A percentile compares a stretch with the other conserved stretches of the same genome.
Conservation (phyloP, 2,329 filamentous ascomycete species). For the Fusarium coicis region DNA sequence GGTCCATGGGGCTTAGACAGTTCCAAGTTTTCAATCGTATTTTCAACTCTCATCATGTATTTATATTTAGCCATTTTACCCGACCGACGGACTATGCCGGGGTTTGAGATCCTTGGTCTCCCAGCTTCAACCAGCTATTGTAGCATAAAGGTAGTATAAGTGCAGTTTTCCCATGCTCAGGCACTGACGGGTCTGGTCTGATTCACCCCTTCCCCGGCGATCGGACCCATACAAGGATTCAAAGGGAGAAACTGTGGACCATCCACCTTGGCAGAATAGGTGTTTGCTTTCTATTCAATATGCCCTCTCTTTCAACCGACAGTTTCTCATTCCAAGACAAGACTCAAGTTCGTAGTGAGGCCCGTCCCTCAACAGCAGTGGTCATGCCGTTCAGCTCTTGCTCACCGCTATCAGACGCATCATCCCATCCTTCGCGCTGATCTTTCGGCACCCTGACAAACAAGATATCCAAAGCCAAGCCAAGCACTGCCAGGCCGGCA, state of each 20-base stretch:
- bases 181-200: no score
- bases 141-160: accelerated
- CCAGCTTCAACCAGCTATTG: accelerated
- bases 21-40: neutral
- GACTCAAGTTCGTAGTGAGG: neutral
- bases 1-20: neutral
- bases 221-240: neutral
- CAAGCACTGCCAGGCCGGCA: constrained; percentile 4
- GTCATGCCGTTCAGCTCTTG: constrained; percentile 3
- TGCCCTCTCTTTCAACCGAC: no score
- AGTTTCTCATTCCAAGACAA: accelerated
- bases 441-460: constrained; percentile 24
- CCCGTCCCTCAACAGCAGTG: neutral
- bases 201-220: accelerated
- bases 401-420: neutral
- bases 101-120: no score
- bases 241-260: neutral
- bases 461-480: neutral
- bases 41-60: neutral
- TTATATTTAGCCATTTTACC: neutral
- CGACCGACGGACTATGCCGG: neutral
- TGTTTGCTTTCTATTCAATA: no score
- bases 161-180: accelerated
- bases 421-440: constrained; percentile 22
- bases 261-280: no score